Base-by-base conservation (phyloP, 2,329 filamentous ascomycete species). In the Paecilomyces variotii region DNA sequence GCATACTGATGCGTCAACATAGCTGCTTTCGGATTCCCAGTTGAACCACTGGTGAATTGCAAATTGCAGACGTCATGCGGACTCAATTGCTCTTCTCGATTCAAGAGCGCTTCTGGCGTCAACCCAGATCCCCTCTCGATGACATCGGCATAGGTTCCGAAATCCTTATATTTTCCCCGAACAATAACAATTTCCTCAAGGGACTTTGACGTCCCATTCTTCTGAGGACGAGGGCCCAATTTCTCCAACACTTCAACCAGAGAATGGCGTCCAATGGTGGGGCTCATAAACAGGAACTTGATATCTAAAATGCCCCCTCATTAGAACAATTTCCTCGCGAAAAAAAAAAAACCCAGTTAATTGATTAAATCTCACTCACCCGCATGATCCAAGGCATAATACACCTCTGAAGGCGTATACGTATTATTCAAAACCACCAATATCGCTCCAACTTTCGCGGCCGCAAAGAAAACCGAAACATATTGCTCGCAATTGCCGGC, bases 351-450 rank as follows among this genome's bases (percentile, higher is more conserved):
- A 19, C 19, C 19, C 19, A 19, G 19, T 19, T 19, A 19, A 19
- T 19, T 19, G 19, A 19, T 19, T 19, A 19, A 19, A 19, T 19
- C 19, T 19, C 32, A 70, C 78, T 64, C 74, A 87, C 86, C 84
- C 14, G 87, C 85, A 67, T 91, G 89, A 57, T 82, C 81, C 28
- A 92, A 72, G 9, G 87, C 89, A 71, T 88, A 87, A 69, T 85
- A 81, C 54, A 87, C 85, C 73, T 92, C 89, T 1, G 82, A 83
- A 1, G 86, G 80, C 1, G 89, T 92, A 70, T 92, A 92, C 0
- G 88, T 92, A 74, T 91, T 92, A 76, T 92, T 92, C 63, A 92
- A 77, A 52, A 91, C 90, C 28, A 91, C 88, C 56, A 91, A 78
- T 53, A 88, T 85, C 53, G 82, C 85, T 9, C 87, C 86, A 19